phyloP scores from a whole-genome alignment of 2,329 filamentous ascomycete species.

The Paracamarosporium sp. region DNA sequence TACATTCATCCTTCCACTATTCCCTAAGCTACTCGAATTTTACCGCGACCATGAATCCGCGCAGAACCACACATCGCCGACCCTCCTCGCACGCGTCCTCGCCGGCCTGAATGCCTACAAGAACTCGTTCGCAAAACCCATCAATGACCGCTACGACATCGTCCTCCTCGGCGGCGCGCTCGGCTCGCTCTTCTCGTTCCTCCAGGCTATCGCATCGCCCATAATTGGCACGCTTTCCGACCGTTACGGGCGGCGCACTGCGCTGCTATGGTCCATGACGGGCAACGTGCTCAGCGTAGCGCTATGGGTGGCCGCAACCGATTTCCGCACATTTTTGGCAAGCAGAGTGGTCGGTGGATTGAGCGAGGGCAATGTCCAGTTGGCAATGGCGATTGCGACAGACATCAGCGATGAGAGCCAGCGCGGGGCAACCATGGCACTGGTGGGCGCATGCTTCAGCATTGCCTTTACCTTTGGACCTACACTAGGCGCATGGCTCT shows the following conservation, averaged over 20 bases:
- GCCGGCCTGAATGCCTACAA: slow-evolving; percentile 92
- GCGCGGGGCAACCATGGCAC: slow-evolving; percentile 90
- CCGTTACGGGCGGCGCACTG: slow-evolving; percentile 82
- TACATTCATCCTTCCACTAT: slow-evolving; percentile 96
- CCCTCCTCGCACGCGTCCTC: slow-evolving; percentile 80
- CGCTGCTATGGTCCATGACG: slow-evolving; percentile 87
- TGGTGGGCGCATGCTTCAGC: slow-evolving; percentile 96
- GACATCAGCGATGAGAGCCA: slow-evolving; percentile 89
- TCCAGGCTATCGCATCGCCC: slow-evolving; percentile 91
- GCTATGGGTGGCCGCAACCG: slow-evolving; percentile 90
- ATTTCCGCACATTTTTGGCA: slow-evolving; percentile 96
- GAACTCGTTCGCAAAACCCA: slow-evolving; percentile 86
- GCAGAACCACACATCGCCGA: slow-evolving; percentile 57
- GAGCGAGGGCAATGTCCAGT: slow-evolving; percentile 95
- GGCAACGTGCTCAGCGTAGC: slow-evolving; percentile 94
- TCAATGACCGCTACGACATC: slow-evolving; percentile 96
- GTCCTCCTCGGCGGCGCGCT: slow-evolving; percentile 92
- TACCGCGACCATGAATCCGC: slow-evolving; percentile 83
- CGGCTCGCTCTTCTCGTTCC: slow-evolving; percentile 89
- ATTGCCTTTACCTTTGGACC: slow-evolving; percentile 97
- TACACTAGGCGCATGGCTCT: slow-evolving; percentile 85
- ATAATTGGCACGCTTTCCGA: slow-evolving; percentile 90
- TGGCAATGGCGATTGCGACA: slow-evolving; percentile 94
- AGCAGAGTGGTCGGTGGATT: slow-evolving; percentile 90
- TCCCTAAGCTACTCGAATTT: slow-evolving; percentile 94